Percentiles rank a stretch among this genome's conserved stretches.
Conservation (phyloP, 768 basidiomycete species). For the Naganishia kalamii region DNA sequence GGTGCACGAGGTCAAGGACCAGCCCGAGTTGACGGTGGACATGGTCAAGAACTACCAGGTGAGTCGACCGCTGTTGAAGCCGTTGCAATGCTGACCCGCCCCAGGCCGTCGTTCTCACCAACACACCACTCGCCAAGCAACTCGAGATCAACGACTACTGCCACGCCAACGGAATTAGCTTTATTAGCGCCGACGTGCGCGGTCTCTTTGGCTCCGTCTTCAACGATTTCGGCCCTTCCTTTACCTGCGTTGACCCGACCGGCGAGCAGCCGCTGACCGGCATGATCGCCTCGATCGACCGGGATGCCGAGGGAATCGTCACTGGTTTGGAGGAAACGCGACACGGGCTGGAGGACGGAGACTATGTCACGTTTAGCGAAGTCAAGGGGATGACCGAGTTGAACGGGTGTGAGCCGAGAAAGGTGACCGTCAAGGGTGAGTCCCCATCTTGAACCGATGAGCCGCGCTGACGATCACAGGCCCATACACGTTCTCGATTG, state of each 20-base stretch:
- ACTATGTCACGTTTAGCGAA: constrained; percentile 93
- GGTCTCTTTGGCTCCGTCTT: constrained; percentile 93
- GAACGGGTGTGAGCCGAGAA: constrained; percentile 84
- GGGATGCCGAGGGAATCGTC: constrained; percentile 78
- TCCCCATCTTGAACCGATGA: neutral
- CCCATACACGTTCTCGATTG: constrained; percentile 94
- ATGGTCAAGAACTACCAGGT: constrained; percentile 84
- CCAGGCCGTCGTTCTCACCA: constrained; percentile 84
- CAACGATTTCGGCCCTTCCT: constrained; percentile 92
- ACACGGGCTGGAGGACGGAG: constrained; percentile 97
- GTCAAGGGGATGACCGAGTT: constrained; percentile 89
- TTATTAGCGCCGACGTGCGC: constrained; percentile 82
- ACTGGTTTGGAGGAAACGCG: constrained; percentile 95
- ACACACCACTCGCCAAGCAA: constrained; percentile 69
- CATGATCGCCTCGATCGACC: constrained; percentile 87
- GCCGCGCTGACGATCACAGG: constrained; percentile 37
- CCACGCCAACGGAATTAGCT: constrained; percentile 77
- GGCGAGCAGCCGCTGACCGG: constrained; percentile 88
- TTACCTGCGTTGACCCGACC: constrained; percentile 94
- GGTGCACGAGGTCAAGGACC: constrained; percentile 74
- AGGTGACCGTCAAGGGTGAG: constrained; percentile 72
- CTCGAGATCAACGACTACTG: constrained; percentile 95
- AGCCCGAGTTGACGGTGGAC: constrained; percentile 68
- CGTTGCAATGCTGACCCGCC: neutral
- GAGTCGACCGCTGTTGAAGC: constrained; percentile 36